Percentiles rank a stretch among this genome's conserved stretches.
These are phyloP conservation scores for Ascochyta viciae-villosae DNA, from an alignment of 2,329 filamentous ascomycete species.

Conservation along the genomic window DNA sequence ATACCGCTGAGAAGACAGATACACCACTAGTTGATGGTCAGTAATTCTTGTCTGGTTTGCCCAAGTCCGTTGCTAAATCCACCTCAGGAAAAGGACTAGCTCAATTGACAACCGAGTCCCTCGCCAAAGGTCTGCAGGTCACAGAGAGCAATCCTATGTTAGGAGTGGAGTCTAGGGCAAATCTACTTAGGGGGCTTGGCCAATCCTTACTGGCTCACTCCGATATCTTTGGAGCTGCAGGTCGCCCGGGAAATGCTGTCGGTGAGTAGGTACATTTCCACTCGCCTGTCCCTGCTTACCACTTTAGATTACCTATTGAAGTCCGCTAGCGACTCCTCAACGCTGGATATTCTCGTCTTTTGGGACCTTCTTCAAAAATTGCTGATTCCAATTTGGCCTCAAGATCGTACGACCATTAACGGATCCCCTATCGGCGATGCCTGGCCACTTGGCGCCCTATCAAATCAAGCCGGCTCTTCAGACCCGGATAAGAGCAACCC, in stretches of 20 bases:
- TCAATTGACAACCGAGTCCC: conserved; percentile 71
- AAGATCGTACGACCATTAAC: conserved; percentile 82
- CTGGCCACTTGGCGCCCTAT: conserved; percentile 85
- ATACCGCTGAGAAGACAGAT: conserved; percentile 76
- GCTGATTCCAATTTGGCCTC: conserved; percentile 84
- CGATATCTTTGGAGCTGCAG: conserved; percentile 81
- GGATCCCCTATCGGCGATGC: conserved; percentile 87
- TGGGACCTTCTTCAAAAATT: conserved; percentile 90
- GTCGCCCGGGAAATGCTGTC: conserved; percentile 88
- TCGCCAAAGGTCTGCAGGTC: conserved; percentile 84
- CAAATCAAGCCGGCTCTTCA: conserved; percentile 63
- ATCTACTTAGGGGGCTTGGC: conserved; percentile 76
- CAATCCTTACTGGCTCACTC: conserved; percentile 73
- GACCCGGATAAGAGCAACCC: conserved; percentile 53
- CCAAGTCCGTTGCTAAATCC: background rate
- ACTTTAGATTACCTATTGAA: conserved; percentile 26
- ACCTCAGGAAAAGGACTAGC: conserved; percentile 65
- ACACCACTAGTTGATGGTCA: conserved; percentile 72
- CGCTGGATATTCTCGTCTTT: conserved; percentile 77
- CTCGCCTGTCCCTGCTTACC: background rate
- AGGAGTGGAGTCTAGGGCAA: conserved; percentile 82
- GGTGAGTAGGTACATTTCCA: conserved; percentile 60
- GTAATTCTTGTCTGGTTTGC: conserved; percentile 49
- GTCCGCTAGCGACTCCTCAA: conserved; percentile 25
- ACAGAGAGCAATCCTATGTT: conserved; percentile 74